Evolutionary conservation across 352 stramenopile genomes (phyloP).

Genomic region (Phytophthora litchii): DNA sequence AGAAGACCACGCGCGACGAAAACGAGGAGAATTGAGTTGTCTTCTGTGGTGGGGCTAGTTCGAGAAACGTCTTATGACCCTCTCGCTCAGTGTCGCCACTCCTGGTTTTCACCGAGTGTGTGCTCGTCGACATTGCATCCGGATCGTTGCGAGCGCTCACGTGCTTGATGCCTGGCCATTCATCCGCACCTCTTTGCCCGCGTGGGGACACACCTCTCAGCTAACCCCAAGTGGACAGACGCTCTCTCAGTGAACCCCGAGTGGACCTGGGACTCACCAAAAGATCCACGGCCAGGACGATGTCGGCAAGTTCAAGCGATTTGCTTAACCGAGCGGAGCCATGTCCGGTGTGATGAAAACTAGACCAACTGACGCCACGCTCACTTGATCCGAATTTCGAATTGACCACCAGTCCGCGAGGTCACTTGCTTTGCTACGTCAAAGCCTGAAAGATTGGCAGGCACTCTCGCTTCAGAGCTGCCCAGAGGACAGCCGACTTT

Average conservation of each 20-base stretch:
- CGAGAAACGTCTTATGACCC: constrained; percentile 13
- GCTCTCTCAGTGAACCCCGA: constrained; percentile 34
- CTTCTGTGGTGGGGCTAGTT: constrained; percentile 9
- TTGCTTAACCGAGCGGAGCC: neutral
- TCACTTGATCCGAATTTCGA: constrained; percentile 11
- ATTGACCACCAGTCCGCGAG: constrained; percentile 33
- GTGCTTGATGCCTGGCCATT: constrained; percentile 24
- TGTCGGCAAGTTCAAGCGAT: constrained; percentile 4
- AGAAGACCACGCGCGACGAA: neutral
- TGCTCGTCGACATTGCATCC: constrained; percentile 23
- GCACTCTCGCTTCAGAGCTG: neutral
- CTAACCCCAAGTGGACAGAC: constrained; percentile 14
- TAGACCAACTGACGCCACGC: constrained; percentile 22
- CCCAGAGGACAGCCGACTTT: neutral
- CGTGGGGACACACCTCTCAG: constrained; percentile 19
- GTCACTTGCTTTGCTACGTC: neutral
- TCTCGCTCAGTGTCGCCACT: constrained; percentile 20
- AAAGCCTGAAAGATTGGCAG: constrained; percentile 3
- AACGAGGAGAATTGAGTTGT: neutral
- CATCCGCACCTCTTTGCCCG: constrained; percentile 14
- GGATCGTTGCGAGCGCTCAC: constrained; percentile 1
- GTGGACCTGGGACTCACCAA: constrained; percentile 19
- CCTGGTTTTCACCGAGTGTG: constrained; percentile 20
- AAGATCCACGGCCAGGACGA: constrained; percentile 8
- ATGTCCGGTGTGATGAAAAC: constrained; percentile 12